A percentile compares a stretch with the other conserved stretches of the same genome.
These are phyloP conservation scores for Globisporangium polare DNA, from an alignment of 352 stramenopile species.

Conservation along the genomic window DNA sequence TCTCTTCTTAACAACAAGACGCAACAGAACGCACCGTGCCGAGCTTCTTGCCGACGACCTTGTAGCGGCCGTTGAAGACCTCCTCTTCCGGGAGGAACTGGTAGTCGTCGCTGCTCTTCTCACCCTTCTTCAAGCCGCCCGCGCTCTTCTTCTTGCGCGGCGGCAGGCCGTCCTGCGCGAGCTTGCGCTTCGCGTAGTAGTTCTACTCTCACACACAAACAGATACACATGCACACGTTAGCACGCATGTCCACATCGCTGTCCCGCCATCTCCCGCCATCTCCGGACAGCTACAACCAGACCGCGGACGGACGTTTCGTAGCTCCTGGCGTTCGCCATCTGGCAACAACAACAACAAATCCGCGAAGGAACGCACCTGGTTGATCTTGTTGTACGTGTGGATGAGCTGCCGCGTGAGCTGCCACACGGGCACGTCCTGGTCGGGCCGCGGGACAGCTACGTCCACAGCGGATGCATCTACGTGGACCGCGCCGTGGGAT, in stretches of 20 bases:
- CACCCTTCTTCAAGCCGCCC: slow-evolving; percentile 21
- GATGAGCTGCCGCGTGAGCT: slow-evolving; percentile 93
- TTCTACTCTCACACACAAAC: slow-evolving; percentile 38
- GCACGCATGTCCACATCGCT: not conserved
- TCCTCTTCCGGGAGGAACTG: slow-evolving; percentile 61
- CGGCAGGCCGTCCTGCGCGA: slow-evolving; percentile 37
- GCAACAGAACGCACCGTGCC: slow-evolving; percentile 43
- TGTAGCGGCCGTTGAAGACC: slow-evolving; percentile 75
- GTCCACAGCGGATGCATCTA: not conserved
- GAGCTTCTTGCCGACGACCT: slow-evolving; percentile 60
- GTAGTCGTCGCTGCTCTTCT: slow-evolving; percentile 41
- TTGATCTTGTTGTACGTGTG: slow-evolving; percentile 98
- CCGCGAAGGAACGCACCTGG: slow-evolving; percentile 31
- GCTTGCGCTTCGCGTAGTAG: slow-evolving; percentile 78
- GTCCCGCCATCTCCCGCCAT: not conserved
- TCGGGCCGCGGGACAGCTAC: slow-evolving; percentile 23
- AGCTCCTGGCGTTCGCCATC: slow-evolving; percentile 8
- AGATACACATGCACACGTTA: slow-evolving; percentile 6
- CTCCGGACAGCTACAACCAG: no score
- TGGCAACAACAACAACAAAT: not conserved
- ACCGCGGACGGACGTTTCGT: not conserved
- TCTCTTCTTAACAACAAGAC: not conserved
- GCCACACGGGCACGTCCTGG: slow-evolving; percentile 37
- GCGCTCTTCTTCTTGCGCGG: slow-evolving; percentile 62
- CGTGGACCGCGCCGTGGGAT: not conserved